Percentiles rank a stretch among this genome's conserved stretches.
Evolutionary conservation across 2,329 filamentous ascomycete species (phyloP).

Genomic region (Capronia americana): DNA sequence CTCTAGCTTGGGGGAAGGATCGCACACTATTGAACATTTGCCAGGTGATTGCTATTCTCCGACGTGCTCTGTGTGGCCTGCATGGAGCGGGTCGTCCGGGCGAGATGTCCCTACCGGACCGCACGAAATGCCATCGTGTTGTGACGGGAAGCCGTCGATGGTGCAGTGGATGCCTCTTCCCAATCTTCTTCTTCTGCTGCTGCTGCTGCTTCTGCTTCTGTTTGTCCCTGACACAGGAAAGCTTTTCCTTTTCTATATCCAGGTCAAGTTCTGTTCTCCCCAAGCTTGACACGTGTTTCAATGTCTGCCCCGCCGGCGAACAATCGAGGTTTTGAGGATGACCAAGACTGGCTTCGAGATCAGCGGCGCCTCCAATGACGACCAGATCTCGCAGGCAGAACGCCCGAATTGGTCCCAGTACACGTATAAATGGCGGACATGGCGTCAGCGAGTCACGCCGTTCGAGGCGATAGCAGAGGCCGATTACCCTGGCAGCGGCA

Average conservation of each 20-base stretch:
- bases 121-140: background rate
- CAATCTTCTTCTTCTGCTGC: background rate
- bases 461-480: background rate
- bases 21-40: background rate
- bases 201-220: too few relatives aligned
- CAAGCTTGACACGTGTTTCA: background rate
- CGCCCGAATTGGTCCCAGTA: background rate
- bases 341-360: background rate
- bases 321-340: background rate
- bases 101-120: background rate
- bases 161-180: background rate
- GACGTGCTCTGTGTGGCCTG: background rate
- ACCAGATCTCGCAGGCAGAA: background rate
- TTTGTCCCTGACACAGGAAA: background rate
- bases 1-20: background rate
- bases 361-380: background rate
- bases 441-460: background rate
- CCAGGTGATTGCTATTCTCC: background rate
- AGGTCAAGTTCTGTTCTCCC: background rate
- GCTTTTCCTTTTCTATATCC: background rate
- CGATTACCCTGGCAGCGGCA: background rate
- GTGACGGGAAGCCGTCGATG: background rate
- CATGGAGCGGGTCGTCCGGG: background rate
- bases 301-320: background rate
- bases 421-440: background rate